Evolutionary conservation across 192 early-diverging fungal species (phyloP), one percentile per base, ranked within the genome.

Genomic region (Entomortierella parvispora): DNA sequence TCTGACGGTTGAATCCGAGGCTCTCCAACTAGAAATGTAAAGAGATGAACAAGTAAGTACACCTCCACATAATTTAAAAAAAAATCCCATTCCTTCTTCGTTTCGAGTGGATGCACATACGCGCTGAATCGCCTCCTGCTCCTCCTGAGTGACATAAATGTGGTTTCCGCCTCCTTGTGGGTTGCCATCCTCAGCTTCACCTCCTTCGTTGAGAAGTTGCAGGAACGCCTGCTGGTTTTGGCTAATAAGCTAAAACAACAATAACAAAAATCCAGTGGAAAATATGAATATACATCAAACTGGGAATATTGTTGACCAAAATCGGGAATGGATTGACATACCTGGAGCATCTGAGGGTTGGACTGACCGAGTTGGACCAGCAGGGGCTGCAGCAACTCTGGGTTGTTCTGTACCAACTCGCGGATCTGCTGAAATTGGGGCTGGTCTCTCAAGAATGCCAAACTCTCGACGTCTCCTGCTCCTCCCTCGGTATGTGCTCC

Each of bases 391-490:
- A 99, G 82, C 69, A 97, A 83, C 20, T 88, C 84, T 48, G 97
- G 97, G 82, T 98, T 93, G 15, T 84, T 75, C 52, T 92, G 94
- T 23, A 97, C 90, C 60, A 97, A 65, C 71, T 93, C 89, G 53
- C 95, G 93, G 42, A 99, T 88, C 72, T 96, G 90, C 69, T 95
- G 93, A 77, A 98, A 97, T 71, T 97, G 95, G 32, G 94, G 93
- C 49, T 88, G 86, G 50, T 91, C 88, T 68, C 92, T 81, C 64
- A 99, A 77, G 51, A 85, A 79, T 25, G 80, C 55, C 37, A 88
- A 68, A 48, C 82, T 85, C 12, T 69, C 68, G 6, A 61, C 58
- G 56, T 79, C 88, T 87, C 63, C 37, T 60, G 37, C 87, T 88
- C 53, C 37, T 58, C 69, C 31, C 62, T 31, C 80, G 25, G 62